These are phyloP conservation scores for Hapsidospora chrysogenum DNA, from an alignment of 495 filamentous ascomycete genomes.

Conservation along the genomic window DNA sequence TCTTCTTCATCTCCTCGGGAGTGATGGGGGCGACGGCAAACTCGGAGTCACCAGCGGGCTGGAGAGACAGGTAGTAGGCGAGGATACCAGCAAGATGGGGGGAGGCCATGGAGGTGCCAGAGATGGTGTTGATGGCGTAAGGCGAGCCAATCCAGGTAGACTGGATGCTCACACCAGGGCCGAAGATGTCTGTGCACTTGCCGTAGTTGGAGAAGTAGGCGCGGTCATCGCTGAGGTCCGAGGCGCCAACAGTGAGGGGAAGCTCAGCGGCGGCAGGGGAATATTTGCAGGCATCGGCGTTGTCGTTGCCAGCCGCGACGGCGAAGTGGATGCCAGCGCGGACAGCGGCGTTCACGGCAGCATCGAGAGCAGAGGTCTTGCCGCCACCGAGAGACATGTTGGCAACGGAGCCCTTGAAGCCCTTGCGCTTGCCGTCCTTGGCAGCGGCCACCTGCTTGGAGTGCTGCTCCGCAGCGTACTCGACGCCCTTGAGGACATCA, in stretches of 20 bases:
- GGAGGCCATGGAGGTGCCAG: conserved; percentile 98
- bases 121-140: conserved; percentile 92
- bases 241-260: conserved; percentile 93
- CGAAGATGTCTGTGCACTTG: conserved; percentile 99
- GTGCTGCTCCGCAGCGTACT: conserved; percentile 78
- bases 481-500: conserved; percentile 95
- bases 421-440: conserved; percentile 73
- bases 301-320: conserved; percentile 96
- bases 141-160: conserved; percentile 98
- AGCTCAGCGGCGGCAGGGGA: conserved; percentile 90
- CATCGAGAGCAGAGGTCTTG: conserved; percentile 78
- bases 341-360: conserved; percentile 88
- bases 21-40: conserved; percentile 82
- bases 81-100: conserved; percentile 92
- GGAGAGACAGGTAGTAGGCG: conserved; percentile 94
- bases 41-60: conserved; percentile 73
- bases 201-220: conserved; percentile 99
- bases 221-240: conserved; percentile 82
- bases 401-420: conserved; percentile 95
- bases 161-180: conserved; percentile 87
- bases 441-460: conserved; percentile 52
- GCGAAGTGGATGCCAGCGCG: conserved; percentile 86
- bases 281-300: conserved; percentile 97
- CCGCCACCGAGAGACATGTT: conserved; percentile 99
- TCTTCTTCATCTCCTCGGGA: conserved; percentile 84